Conservation (phyloP, 2,329 filamentous ascomycete species). For the Talaromyces sp. region DNA sequence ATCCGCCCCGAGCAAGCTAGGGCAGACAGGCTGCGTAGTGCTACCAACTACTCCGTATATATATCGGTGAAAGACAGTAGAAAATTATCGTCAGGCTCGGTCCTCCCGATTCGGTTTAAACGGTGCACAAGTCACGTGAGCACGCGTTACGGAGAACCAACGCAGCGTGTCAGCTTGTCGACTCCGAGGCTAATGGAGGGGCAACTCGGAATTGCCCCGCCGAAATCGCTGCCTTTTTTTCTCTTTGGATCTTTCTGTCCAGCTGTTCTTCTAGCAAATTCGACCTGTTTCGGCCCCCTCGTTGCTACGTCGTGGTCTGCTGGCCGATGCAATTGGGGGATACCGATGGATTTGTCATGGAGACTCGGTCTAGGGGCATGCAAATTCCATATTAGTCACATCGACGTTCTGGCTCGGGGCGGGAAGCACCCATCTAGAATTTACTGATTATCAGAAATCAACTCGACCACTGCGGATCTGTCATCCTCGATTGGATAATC, state of each 20-base stretch:
- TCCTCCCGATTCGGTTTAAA: neutral
- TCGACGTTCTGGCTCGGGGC: constrained; percentile 12
- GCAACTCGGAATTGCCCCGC: neutral
- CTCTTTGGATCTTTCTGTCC: neutral
- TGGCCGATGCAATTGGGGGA: neutral
- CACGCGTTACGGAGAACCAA: neutral
- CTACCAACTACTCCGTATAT: too few relatives aligned
- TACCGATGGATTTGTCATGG: constrained; percentile 6
- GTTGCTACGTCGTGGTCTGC: neutral
- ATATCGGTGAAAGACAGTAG: too few relatives aligned
- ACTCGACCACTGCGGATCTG: neutral
- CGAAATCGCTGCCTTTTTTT: constrained; percentile 1
- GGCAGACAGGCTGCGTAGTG: too few relatives aligned
- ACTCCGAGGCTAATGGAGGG: neutral
- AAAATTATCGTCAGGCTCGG: neutral
- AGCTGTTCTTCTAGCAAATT: neutral
- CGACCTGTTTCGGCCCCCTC: neutral
- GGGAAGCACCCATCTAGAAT: neutral
- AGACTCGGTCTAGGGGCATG: constrained; percentile 4
- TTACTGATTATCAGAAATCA: too few relatives aligned
- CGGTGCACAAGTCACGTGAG: neutral
- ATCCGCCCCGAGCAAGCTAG: too few relatives aligned
- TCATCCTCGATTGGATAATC: neutral
- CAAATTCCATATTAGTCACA: constrained; percentile 9
- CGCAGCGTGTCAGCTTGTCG: neutral